Percentiles rank a stretch among this genome's conserved stretches.
Evolutionary conservation across 208 protist species (phyloP).

Genomic region (Sergeia podlipaevii): DNA sequence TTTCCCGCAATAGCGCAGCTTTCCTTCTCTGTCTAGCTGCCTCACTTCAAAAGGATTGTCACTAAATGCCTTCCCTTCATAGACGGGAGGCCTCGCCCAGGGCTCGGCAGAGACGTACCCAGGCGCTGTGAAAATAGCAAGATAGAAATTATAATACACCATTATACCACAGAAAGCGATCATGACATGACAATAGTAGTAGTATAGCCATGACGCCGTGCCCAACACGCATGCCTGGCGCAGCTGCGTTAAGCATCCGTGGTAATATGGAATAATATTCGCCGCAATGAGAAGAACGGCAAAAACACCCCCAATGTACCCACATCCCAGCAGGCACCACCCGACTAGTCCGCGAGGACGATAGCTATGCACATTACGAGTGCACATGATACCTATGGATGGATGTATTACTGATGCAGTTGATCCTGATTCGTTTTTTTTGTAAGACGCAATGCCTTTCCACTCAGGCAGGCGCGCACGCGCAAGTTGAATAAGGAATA

Average conservation of each 20-base stretch:
- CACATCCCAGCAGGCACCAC: constrained; percentile 19
- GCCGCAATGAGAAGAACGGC: constrained; percentile 34
- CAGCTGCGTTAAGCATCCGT: constrained; percentile 32
- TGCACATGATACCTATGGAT: constrained; percentile 17
- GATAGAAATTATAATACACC: constrained; percentile 53
- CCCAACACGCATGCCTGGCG: constrained; percentile 17
- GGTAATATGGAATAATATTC: constrained; percentile 54
- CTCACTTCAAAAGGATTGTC: constrained; percentile 29
- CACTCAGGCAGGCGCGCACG: too few relatives aligned
- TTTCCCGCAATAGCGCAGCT: constrained; percentile 20
- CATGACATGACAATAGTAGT: constrained; percentile 39
- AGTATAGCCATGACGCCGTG: constrained; percentile 41
- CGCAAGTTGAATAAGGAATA: too few relatives aligned
- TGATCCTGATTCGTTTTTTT: not conserved
- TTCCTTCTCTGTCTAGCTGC: constrained; percentile 18
- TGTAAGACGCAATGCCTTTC: too few relatives aligned
- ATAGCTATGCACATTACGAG: constrained; percentile 21
- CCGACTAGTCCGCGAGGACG: constrained; percentile 15
- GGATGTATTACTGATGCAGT: not conserved
- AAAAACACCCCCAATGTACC: constrained; percentile 41
- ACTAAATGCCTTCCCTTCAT: constrained; percentile 12
- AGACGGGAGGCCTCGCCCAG: constrained; percentile 22
- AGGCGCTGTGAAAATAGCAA: constrained; percentile 18
- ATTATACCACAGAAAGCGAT: constrained; percentile 47
- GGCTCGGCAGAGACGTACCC: constrained; percentile 30